Percentiles rank a stretch among this genome's conserved stretches.
phyloP scores from a whole-genome alignment of 2,329 filamentous ascomycete genomes.

The Exophiala sp. region DNA sequence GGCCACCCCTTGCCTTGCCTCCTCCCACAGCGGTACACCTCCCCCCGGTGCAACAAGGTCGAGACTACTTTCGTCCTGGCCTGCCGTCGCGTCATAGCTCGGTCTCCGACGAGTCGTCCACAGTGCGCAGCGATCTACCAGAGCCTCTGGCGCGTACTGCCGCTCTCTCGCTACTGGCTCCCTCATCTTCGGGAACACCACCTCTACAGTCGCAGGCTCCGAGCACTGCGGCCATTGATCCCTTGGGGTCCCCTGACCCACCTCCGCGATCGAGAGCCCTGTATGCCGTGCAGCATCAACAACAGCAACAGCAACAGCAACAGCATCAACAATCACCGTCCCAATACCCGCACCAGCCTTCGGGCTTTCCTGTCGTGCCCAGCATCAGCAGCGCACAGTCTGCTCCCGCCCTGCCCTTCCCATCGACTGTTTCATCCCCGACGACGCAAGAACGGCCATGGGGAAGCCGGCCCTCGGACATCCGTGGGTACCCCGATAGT shows the following conservation, averaged over 20 bases:
- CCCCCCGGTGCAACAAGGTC: conserved; percentile 11
- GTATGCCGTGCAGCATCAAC: conserved; percentile 14
- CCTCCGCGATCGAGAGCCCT: conserved; percentile 12
- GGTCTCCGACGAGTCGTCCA: conserved; percentile 25
- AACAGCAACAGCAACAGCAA: conserved; percentile 14
- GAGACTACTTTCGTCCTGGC: conserved; percentile 19
- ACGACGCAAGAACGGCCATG: conserved; percentile 16
- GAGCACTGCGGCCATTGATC: conserved; percentile 6
- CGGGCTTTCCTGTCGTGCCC: neutral
- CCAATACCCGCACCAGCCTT: neutral
- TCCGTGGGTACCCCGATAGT: conserved; percentile 14
- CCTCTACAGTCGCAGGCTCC: conserved; percentile 14
- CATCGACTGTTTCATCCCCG: conserved; percentile 14
- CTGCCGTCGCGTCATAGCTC: conserved; percentile 25
- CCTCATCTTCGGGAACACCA: conserved; percentile 15
- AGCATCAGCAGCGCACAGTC: neutral
- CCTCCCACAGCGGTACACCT: conserved; percentile 22
- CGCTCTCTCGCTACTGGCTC: conserved; percentile 15
- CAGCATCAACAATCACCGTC: conserved; percentile 5
- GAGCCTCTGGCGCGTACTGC: conserved; percentile 23
- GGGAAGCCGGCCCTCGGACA: conserved; percentile 17
- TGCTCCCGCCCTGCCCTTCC: neutral
- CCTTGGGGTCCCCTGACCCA: conserved; percentile 10
- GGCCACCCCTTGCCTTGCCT: conserved; percentile 18
- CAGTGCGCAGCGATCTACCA: conserved; percentile 19